Percentiles rank a stretch among this genome's conserved stretches.
Evolutionary conservation across 1,139 yeast genomes (phyloP).

Genomic region (Martiniozyma asiatica): DNA sequence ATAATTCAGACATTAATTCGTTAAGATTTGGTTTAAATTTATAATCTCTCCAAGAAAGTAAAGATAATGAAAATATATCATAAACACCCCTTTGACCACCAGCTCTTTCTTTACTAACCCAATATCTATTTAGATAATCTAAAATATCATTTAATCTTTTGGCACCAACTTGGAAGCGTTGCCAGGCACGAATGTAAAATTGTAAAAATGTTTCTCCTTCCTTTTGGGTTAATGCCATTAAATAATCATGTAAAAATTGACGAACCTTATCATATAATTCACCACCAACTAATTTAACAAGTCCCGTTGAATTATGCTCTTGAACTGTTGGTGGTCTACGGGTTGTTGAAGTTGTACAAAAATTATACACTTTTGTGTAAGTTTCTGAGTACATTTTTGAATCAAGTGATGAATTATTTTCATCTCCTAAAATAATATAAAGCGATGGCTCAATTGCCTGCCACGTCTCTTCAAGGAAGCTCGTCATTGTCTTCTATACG

Average conservation of each 20-base stretch:
- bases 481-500: too few relatives aligned
- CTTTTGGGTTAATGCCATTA: constrained; percentile 34
- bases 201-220: constrained; percentile 62
- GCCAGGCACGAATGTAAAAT: constrained; percentile 83
- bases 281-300: constrained; percentile 56
- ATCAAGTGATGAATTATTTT: constrained; percentile 52
- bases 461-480: constrained; percentile 58
- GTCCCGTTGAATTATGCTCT: constrained; percentile 18
- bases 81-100: constrained; percentile 89
- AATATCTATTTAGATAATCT: constrained; percentile 90
- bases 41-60: constrained; percentile 78
- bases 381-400: constrained; percentile 57
- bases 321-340: constrained; percentile 12
- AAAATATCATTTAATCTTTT: constrained; percentile 86
- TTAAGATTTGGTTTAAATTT: constrained; percentile 61
- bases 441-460: constrained; percentile 63
- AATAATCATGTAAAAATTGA: constrained; percentile 51
- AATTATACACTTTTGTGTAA: constrained; percentile 85
- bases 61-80: constrained; percentile 81
- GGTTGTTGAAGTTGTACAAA: constrained; percentile 70
- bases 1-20: constrained; percentile 53
- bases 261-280: constrained; percentile 72
- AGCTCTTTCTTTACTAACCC: constrained; percentile 94
- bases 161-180: constrained; percentile 83
- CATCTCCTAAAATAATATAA: constrained; percentile 56